A percentile compares a stretch with the other conserved stretches of the same genome.
Conservation (phyloP, 2,329 filamentous ascomycete species). For the Sporothrix dimorphospora region DNA sequence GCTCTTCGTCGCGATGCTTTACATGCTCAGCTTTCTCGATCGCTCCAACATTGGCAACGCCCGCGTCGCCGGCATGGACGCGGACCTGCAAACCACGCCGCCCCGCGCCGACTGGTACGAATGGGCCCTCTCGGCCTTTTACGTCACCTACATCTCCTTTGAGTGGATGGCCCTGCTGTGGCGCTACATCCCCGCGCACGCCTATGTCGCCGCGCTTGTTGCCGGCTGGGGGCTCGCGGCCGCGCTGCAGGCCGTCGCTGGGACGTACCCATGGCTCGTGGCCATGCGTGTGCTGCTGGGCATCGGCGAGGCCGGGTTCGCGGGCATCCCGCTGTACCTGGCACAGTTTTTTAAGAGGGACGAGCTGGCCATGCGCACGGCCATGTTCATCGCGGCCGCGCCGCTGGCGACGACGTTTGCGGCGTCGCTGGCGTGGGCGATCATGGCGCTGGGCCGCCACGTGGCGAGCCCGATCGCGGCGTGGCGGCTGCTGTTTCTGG, state of each 20-base stretch:
- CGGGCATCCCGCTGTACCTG: conserved; percentile 65
- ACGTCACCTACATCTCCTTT: conserved; percentile 64
- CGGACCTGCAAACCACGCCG: conserved; percentile 58
- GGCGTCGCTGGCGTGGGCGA: conserved; percentile 76
- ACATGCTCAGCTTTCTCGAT: conserved; percentile 84
- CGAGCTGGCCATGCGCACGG: conserved; percentile 83
- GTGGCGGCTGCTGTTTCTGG: conserved; percentile 82
- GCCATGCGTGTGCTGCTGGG: conserved; percentile 60
- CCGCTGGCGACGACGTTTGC: conserved; percentile 80
- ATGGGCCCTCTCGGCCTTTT: conserved; percentile 65
- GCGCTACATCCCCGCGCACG: conserved; percentile 62
- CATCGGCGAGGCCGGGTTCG: conserved; percentile 67
- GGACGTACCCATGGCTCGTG: conserved; percentile 64
- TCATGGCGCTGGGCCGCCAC: conserved; percentile 65
- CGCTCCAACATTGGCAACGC: conserved; percentile 74
- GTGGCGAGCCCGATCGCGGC: conserved; percentile 64
- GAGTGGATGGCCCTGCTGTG: conserved; percentile 69
- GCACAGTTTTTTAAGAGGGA: conserved; percentile 66
- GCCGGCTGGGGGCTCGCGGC: conserved; percentile 79
- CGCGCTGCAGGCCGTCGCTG: conserved; percentile 69
- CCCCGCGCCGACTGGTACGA: conserved; percentile 56
- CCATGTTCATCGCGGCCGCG: conserved; percentile 85
- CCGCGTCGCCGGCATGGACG: conserved; percentile 65
- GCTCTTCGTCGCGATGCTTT: conserved; percentile 78
- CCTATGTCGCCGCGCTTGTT: conserved; percentile 65